Evolutionary conservation across 352 stramenopile species (phyloP).

Genomic region (Phytophthora pinifolia): DNA sequence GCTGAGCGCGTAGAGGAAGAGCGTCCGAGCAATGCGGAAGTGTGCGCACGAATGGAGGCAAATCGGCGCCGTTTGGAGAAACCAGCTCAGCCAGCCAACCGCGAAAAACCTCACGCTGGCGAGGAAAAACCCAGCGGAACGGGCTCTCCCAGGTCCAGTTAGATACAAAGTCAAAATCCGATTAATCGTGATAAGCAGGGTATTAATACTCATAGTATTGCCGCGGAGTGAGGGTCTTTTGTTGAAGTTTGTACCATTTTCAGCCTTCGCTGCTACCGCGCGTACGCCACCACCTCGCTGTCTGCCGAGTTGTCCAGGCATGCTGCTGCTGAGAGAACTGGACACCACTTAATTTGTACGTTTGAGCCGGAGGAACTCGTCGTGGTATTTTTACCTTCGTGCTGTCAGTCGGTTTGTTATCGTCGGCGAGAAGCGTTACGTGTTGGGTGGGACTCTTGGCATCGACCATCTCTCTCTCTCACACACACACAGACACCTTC

Average conservation of each 20-base stretch:
- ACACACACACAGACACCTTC: neutral
- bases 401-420: too few species aligned
- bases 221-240: constrained; percentile 24
- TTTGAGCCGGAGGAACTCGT: too few species aligned
- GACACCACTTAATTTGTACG: too few species aligned
- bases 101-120: constrained; percentile 25
- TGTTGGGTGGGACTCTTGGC: neutral
- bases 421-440: constrained; percentile 7
- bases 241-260: constrained; percentile 18
- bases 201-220: neutral
- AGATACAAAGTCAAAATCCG: neutral
- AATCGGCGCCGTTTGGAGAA: constrained; percentile 19
- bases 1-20: neutral
- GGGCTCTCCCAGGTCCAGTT: neutral
- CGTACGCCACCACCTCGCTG: neutral
- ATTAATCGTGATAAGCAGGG: neutral
- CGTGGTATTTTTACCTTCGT: too few species aligned
- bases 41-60: constrained; percentile 34
- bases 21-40: constrained; percentile 24
- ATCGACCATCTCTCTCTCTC: neutral
- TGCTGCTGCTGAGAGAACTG: too few species aligned
- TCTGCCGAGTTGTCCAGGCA: neutral
- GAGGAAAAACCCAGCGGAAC: constrained; percentile 17
- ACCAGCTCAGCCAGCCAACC: constrained; percentile 37
- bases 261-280: too few species aligned